These are phyloP conservation scores for Wilhelminamyces savonicus DNA, from an alignment of 805 yeast species.

Conservation along the genomic window DNA sequence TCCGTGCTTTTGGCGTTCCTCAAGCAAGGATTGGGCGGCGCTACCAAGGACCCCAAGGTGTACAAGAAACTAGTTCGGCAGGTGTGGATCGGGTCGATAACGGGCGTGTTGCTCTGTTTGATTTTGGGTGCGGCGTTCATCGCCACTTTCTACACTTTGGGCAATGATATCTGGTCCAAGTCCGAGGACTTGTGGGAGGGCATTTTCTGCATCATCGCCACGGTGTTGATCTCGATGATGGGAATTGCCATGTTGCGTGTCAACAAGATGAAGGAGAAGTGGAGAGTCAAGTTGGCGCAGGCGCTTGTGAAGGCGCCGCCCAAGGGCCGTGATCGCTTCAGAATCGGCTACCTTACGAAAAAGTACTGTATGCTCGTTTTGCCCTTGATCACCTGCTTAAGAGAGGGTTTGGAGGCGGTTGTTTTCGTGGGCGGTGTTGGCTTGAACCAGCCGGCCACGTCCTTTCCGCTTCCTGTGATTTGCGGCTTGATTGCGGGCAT, in stretches of 20 bases:
- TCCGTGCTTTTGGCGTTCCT: conserved; percentile 89
- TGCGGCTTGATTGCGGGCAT: conserved; percentile 80
- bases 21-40: conserved; percentile 74
- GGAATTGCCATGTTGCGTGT: conserved; percentile 95
- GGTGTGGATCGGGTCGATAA: conserved; percentile 77
- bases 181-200: conserved; percentile 98
- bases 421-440: conserved; percentile 44
- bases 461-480: conserved; percentile 93
- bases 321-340: conserved; percentile 44
- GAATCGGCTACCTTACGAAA: conserved; percentile 48
- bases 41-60: conserved; percentile 40
- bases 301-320: conserved; percentile 63
- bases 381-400: conserved; percentile 83
- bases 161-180: conserved; percentile 75
- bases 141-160: conserved; percentile 82
- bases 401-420: conserved; percentile 78
- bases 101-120: conserved; percentile 75
- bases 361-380: conserved; percentile 85
- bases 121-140: conserved; percentile 88
- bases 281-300: conserved; percentile 91
- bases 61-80: conserved; percentile 65
- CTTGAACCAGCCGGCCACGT: conserved; percentile 21
- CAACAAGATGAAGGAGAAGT: conserved; percentile 93
- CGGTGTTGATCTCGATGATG: conserved; percentile 84
- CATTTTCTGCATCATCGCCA: conserved; percentile 83